Evolutionary conservation across 176 grass and related monocot genomes (phyloP).

Genomic region (Microstegium vimineum): DNA sequence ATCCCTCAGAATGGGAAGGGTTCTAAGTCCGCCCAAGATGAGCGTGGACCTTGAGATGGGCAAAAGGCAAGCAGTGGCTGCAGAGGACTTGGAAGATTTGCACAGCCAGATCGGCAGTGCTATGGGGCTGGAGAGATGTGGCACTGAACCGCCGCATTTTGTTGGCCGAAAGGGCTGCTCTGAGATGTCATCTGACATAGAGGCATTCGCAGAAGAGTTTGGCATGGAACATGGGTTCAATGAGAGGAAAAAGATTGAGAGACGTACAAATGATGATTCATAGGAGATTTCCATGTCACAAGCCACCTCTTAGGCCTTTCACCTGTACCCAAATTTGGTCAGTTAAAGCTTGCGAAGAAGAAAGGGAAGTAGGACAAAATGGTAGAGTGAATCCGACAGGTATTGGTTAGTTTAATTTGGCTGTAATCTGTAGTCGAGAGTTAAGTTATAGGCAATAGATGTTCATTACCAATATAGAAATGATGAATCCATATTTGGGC

Average conservation of each 20-base stretch:
- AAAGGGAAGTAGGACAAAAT: slow-evolving; percentile 1
- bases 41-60: slow-evolving; percentile 67
- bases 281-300: background rate
- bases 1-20: slow-evolving; percentile 28
- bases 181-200: slow-evolving; percentile 67
- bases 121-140: slow-evolving; percentile 56
- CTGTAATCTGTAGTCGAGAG: background rate
- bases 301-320: background rate
- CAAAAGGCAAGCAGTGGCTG: slow-evolving; percentile 47
- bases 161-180: slow-evolving; percentile 47
- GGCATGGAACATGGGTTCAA: slow-evolving; percentile 37
- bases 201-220: slow-evolving; percentile 67
- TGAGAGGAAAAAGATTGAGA: slow-evolving; percentile 46
- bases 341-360: background rate
- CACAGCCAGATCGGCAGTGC: slow-evolving; percentile 62
- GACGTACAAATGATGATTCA: slow-evolving; percentile 18
- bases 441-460: background rate
- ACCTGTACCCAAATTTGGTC: background rate
- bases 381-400: slow-evolving; percentile 11
- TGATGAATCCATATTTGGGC: background rate
- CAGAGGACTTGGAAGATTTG: slow-evolving; percentile 68
- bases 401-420: background rate
- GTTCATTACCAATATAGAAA: slow-evolving; percentile 10
- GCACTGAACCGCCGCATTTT: slow-evolving; percentile 50
- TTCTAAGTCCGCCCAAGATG: slow-evolving; percentile 44